Conservation (phyloP, 2,329 filamentous ascomycete genomes). For the Diaporthe ilicicola region DNA sequence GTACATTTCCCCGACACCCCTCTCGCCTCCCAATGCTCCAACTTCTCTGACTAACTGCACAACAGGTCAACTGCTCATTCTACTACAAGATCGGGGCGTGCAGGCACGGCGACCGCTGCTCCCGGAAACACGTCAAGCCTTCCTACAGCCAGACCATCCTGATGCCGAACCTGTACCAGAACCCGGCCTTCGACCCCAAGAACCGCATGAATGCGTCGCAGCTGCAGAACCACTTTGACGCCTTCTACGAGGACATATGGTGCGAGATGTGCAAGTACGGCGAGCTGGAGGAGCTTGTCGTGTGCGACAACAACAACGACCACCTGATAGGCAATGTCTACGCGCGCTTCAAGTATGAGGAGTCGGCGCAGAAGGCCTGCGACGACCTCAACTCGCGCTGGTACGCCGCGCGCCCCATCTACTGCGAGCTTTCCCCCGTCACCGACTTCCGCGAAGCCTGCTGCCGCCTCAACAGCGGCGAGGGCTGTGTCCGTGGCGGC, state of each 20-base stretch:
- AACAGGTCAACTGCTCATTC: conserved; percentile 92
- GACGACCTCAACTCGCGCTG: conserved; percentile 93
- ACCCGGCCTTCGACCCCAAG: conserved; percentile 95
- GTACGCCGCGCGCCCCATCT: conserved; percentile 97
- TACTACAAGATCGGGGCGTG: conserved; percentile 99
- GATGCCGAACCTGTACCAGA: conserved; percentile 98
- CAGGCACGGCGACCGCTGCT: conserved; percentile 97
- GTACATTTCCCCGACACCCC: conserved; percentile 25
- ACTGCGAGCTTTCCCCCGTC: conserved; percentile 96
- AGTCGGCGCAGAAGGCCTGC: conserved; percentile 91
- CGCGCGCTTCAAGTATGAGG: conserved; percentile 99
- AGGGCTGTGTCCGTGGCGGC: conserved; percentile 93
- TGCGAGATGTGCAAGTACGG: conserved; percentile 99
- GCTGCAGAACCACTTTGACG: conserved; percentile 99
- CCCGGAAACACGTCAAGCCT: conserved; percentile 98
- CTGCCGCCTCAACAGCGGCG: conserved; percentile 91
- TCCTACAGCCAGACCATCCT: conserved; percentile 98
- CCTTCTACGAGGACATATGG: conserved; percentile 99
- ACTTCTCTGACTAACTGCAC: conserved; percentile 31
- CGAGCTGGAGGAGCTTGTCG: conserved; percentile 95
- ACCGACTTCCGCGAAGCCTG: conserved; percentile 99
- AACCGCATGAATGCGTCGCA: conserved; percentile 96
- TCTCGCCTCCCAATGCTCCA: neutral
- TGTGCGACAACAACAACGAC: conserved; percentile 99
- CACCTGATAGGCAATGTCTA: conserved; percentile 99